Evolutionary conservation across 176 grass and related monocot genomes (phyloP).

Genomic region (Aegilops sharonensis): DNA sequence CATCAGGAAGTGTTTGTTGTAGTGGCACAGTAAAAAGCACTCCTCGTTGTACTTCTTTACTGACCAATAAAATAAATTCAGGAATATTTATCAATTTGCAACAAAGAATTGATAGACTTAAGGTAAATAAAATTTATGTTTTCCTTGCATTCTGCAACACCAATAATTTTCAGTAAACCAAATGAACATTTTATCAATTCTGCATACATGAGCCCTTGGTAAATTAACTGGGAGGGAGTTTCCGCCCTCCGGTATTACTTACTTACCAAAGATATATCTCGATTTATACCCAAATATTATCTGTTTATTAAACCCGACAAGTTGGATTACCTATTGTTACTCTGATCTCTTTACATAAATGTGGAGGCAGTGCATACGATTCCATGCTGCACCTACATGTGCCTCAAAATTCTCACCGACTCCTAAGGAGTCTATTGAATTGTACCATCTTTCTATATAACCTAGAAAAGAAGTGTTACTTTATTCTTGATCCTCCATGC

Average conservation of each 20-base stretch:
- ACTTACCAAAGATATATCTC: not conserved
- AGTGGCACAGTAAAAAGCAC: not conserved
- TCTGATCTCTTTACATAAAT: conserved; percentile 13
- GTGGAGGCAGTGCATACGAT: conserved; percentile 39
- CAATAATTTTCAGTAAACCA: conserved; percentile 3
- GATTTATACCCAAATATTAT: conserved; percentile 11
- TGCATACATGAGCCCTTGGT: not conserved
- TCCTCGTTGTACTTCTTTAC: not conserved
- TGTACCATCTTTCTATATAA: conserved; percentile 25
- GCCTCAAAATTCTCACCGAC: conserved; percentile 27
- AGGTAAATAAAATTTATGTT: not conserved
- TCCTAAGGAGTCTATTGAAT: conserved; percentile 26
- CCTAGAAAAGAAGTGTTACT: conserved; percentile 20
- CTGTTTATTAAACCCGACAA: conserved; percentile 5
- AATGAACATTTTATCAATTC: not conserved
- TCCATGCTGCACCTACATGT: conserved; percentile 30
- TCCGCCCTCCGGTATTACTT: not conserved
- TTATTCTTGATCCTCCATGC: conserved; percentile 30
- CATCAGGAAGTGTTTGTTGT: conserved; percentile 10
- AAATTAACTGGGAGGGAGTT: conserved; percentile 1
- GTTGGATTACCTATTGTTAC: conserved; percentile 26
- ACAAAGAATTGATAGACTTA: not conserved
- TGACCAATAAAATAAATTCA: not conserved
- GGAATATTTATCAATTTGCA: not conserved
- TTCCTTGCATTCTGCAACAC: not conserved